phyloP scores from a whole-genome alignment of 805 yeast species.

The Sugiyamaella qingdaonensis region DNA sequence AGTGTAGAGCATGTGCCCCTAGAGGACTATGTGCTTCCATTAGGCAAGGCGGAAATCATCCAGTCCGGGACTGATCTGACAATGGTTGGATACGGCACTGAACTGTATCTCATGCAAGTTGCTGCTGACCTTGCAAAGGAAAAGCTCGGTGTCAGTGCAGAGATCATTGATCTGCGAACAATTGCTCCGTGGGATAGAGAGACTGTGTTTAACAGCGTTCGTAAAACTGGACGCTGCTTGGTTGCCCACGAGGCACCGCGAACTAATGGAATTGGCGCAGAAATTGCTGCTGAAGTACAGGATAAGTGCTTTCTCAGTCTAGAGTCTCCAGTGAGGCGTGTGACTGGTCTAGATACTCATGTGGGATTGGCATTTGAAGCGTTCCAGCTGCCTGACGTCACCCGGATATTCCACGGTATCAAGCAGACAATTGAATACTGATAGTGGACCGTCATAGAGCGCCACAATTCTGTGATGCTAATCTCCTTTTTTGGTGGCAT shows the following conservation, averaged over 20 bases:
- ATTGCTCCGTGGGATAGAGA: slow-evolving; percentile 88
- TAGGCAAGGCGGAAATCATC: slow-evolving; percentile 85
- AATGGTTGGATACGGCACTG: slow-evolving; percentile 79
- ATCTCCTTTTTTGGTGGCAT: too few relatives aligned
- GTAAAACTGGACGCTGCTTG: slow-evolving; percentile 79
- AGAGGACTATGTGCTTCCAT: slow-evolving; percentile 77
- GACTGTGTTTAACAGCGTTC: slow-evolving; percentile 72
- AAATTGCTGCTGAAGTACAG: slow-evolving; percentile 90
- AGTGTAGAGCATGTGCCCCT: slow-evolving; percentile 78
- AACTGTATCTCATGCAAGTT: slow-evolving; percentile 67
- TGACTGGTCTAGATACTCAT: slow-evolving; percentile 96
- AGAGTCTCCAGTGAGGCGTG: slow-evolving; percentile 92
- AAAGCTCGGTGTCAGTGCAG: slow-evolving; percentile 76
- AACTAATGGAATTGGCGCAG: slow-evolving; percentile 90
- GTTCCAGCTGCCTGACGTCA: slow-evolving; percentile 86
- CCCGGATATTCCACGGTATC: slow-evolving; percentile 31
- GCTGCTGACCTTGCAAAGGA: slow-evolving; percentile 78
- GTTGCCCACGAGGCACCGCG: slow-evolving; percentile 92
- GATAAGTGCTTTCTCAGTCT: slow-evolving; percentile 89
- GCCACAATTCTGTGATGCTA: too few relatives aligned
- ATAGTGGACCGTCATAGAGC: background rate
- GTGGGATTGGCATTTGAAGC: slow-evolving; percentile 93
- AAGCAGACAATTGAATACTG: slow-evolving; percentile 27
- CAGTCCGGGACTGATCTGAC: slow-evolving; percentile 78
- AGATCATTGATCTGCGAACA: slow-evolving; percentile 85